Evolutionary conservation across 139 green algal species (phyloP), one percentile per base, ranked within the genome.

Genomic region (Auxenochlorella pyrenoidosa): DNA sequence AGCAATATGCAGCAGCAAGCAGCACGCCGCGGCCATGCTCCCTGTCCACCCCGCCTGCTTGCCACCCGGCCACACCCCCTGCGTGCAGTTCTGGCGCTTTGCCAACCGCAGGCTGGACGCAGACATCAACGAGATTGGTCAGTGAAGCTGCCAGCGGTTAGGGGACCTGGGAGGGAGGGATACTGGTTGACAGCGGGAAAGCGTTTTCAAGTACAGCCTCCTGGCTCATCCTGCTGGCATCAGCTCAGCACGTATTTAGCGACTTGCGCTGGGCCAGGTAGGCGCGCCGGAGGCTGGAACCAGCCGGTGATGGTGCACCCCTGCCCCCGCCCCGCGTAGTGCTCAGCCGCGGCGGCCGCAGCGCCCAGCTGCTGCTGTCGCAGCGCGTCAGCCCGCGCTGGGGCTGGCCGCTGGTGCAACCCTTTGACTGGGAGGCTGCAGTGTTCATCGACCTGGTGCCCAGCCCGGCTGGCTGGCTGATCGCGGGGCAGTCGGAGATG

Each of bases 121-220:
- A 12, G 71, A 87, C 32, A 59, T 87, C 12, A 63, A 87, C 24
- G 83, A 87, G 28, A 81, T 87, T 22, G 70, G 83, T 87, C 70
- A n/a, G 82, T 63, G 18, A 8, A 4, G 28, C 13, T n/a, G n/a
- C n/a, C n/a, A n/a, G n/a, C n/a, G n/a, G n/a, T n/a, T n/a, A n/a
- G n/a, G n/a, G n/a, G n/a, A n/a, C n/a, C n/a, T n/a, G n/a, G n/a
- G n/a, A n/a, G n/a, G n/a, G n/a, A n/a, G n/a, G n/a, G n/a, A n/a
- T n/a, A n/a, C n/a, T n/a, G n/a, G n/a, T n/a, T n/a, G n/a, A n/a
- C n/a, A n/a, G n/a, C n/a, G n/a, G n/a, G n/a, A n/a, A n/a, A n/a
- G n/a, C n/a, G n/a, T n/a, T n/a, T n/a, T 68, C 3, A 30, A 5
- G 59, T 68, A 12, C 24, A 54, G 47, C 47, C 47, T 18, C 47